Evolutionary conservation across 1,284 basidiomycete species (phyloP).

Genomic region (Mycena sp.): DNA sequence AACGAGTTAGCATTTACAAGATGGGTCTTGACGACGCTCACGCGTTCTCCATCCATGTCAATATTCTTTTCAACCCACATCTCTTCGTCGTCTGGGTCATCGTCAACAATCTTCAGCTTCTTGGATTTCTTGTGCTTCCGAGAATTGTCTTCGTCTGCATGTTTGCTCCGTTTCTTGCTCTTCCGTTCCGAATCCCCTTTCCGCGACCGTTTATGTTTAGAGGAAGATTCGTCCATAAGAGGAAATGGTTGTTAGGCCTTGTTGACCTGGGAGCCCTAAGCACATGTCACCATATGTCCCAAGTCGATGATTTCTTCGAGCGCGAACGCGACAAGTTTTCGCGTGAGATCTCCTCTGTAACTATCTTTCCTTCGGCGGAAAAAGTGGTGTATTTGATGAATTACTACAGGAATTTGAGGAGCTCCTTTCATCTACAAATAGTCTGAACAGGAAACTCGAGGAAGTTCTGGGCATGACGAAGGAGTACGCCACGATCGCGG

Average conservation of each 20-base stretch:
- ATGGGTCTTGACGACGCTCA: conserved; percentile 44
- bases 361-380: background rate
- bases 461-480: conserved; percentile 92
- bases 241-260: conserved; percentile 8
- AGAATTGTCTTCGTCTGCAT: conserved; percentile 46
- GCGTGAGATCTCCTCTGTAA: conserved; percentile 75
- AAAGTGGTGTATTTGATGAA: background rate
- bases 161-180: conserved; percentile 61
- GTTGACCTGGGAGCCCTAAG: background rate
- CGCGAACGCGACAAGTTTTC: conserved; percentile 79
- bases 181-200: conserved; percentile 53
- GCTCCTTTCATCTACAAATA: conserved; percentile 85
- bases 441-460: conserved; percentile 92
- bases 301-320: too few relatives aligned
- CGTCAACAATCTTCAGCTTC: conserved; percentile 65
- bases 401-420: conserved; percentile 85
- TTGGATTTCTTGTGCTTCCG: conserved; percentile 45
- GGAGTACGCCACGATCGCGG: conserved; percentile 91
- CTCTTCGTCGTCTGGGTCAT: conserved; percentile 71
- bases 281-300: too few relatives aligned
- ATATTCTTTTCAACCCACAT: conserved; percentile 92
- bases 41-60: conserved; percentile 77
- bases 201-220: conserved; percentile 34
- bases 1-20: background rate
- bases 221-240: conserved; percentile 36